Base-by-base conservation (phyloP, 2,329 filamentous ascomycete species). In the Epichloe sibirici region DNA sequence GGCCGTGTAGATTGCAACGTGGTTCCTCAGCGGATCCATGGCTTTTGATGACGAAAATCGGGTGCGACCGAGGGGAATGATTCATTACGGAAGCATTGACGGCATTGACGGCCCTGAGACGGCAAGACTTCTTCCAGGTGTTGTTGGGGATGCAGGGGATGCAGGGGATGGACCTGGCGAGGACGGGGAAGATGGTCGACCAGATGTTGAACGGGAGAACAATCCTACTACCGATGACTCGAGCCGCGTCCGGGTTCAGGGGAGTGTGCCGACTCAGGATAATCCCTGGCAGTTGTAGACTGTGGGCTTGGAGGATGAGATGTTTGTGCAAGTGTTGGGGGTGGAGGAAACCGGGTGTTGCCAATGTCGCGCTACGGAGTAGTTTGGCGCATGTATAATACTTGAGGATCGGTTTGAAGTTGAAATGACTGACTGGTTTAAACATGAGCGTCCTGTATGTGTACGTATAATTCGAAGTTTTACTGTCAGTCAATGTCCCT, bases 41-140 rank as follows among this genome's bases (percentile, higher is more conserved):
- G 5, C 17, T 21, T 35, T 45, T 5, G 45, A 23, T 9, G 5
- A 17, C 8, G 21, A 12, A 4, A 28, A 6, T 9, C 15, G 37
- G 28, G 21, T 21, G 38, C 25, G 43, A 8, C 28, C 45, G 15
- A 52, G 38, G 13, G 51, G 39, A 9, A 37, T 52, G 45, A 43
- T 48, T 9, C 38, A 37, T n/a, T 48, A 48, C 31, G 51, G 51
- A 4, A 37, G 35, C 2, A 37, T 37, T 6, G 38, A 52, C 6
- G 51, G 35, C 2, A 37, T 37, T 6, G 38, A 52, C 4, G 51
- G 28, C 6, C 35, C 51, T 5, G 51, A 52, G 15, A 42, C 23
- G 13, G 28, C 45, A 25, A 40, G 51, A 7, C 45, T 52, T 11
- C 51, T 52, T 13, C 51, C 51, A 4, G 51, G 49, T 28, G 42